These are phyloP conservation scores for Amyloporia xantha DNA, from an alignment of 768 basidiomycete genomes.

Conservation along the genomic window DNA sequence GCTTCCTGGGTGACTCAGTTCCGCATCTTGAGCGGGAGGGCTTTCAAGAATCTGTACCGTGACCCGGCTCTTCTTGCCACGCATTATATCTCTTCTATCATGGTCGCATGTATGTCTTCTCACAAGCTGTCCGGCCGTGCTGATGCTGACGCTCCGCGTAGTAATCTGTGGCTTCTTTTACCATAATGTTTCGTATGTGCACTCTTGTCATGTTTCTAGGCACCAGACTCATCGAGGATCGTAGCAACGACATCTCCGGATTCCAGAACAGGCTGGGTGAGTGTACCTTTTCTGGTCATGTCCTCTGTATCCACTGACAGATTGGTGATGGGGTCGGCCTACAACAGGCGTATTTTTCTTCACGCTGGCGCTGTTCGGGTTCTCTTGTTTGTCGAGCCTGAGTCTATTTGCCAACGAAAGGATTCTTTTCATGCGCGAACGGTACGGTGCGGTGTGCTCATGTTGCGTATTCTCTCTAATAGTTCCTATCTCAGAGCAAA, in stretches of 20 bases:
- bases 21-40: constrained; percentile 86
- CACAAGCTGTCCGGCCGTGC: neutral
- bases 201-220: constrained; percentile 4
- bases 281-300: neutral
- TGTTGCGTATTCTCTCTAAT: neutral
- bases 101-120: constrained; percentile 64
- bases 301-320: too few relatives aligned
- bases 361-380: constrained; percentile 92
- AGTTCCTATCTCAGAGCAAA: constrained; percentile 56
- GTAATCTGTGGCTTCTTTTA: constrained; percentile 93
- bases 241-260: constrained; percentile 85
- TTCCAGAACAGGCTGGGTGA: constrained; percentile 91
- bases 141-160: constrained; percentile 20
- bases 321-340: neutral
- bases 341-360: constrained; percentile 88
- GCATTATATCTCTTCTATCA: constrained; percentile 83
- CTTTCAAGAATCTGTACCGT: constrained; percentile 97
- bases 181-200: constrained; percentile 67
- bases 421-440: constrained; percentile 96
- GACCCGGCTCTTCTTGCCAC: constrained; percentile 88
- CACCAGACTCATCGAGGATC: neutral
- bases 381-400: constrained; percentile 91
- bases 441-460: constrained; percentile 41
- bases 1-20: constrained; percentile 91
- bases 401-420: constrained; percentile 93